These are phyloP conservation scores for Luzula sylvatica DNA, from an alignment of 176 grass and related monocot species.

Conservation along the genomic window DNA sequence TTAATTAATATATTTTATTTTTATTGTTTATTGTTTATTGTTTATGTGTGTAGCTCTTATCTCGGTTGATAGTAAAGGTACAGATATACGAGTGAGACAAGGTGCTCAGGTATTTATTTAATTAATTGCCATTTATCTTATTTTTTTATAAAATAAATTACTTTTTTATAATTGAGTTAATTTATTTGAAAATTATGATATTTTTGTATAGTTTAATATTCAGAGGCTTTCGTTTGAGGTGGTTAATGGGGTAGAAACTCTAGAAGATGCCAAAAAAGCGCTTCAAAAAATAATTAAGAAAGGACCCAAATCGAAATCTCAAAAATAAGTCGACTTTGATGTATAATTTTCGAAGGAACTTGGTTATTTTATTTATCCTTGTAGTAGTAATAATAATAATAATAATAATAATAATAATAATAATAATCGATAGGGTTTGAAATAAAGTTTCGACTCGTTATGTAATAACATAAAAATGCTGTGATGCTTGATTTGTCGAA, in stretches of 20 bases:
- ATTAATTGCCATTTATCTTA: neutral
- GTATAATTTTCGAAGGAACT: neutral
- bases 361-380: neutral
- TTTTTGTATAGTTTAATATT: slow-evolving; percentile 67
- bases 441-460: no score
- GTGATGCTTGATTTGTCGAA: no score
- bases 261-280: slow-evolving; percentile 93
- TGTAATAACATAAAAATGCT: no score
- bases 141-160: neutral
- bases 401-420: no score
- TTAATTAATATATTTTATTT: no score
- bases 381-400: no score
- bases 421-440: no score
- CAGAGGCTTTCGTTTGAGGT: slow-evolving; percentile 83
- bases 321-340: slow-evolving; percentile 1
- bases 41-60: slow-evolving; percentile 50
- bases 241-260: slow-evolving; percentile 62
- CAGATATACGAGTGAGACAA: slow-evolving; percentile 90
- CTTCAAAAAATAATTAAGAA: slow-evolving; percentile 75
- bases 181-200: neutral
- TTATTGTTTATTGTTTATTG: no score
- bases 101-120: slow-evolving; percentile 70
- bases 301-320: slow-evolving; percentile 13
- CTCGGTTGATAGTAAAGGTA: slow-evolving; percentile 98
- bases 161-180: slow-evolving; percentile 1